Evolutionary conservation across 495 filamentous ascomycete species (phyloP).

Genomic region (Podospora conica): DNA sequence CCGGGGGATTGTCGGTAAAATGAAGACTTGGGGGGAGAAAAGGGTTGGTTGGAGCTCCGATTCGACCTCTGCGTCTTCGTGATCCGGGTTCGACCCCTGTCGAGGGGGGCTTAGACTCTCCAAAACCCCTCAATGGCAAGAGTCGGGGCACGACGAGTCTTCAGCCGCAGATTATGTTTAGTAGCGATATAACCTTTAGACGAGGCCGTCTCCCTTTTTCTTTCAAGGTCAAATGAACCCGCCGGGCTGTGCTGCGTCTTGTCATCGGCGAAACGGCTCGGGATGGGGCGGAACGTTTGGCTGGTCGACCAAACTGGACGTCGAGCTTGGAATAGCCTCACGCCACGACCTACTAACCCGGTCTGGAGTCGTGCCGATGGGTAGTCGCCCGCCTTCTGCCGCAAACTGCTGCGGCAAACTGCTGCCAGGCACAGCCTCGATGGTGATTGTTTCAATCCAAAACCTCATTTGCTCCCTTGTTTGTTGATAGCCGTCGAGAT

Average conservation of each 20-base stretch:
- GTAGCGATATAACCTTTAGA: conserved; percentile 8
- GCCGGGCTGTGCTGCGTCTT: conserved; percentile 4
- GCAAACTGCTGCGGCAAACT: not conserved
- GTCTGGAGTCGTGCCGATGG: not conserved
- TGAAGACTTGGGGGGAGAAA: not conserved
- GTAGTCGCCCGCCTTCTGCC: not conserved
- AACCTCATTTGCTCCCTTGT: not conserved
- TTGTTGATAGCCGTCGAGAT: not conserved
- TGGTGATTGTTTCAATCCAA: not conserved
- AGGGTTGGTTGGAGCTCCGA: not conserved
- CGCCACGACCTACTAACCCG: not conserved
- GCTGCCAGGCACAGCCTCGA: not conserved
- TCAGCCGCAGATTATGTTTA: conserved; percentile 22
- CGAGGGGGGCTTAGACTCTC: conserved; percentile 11
- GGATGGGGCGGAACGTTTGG: not conserved
- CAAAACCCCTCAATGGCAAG: not conserved
- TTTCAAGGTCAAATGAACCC: conserved; percentile 3
- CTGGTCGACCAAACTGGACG: not conserved
- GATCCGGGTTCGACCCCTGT: conserved; percentile 6
- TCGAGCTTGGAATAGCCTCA: conserved; percentile 13
- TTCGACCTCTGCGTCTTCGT: conserved; percentile 1
- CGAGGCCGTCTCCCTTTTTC: conserved; percentile 12
- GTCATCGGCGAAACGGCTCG: not conserved
- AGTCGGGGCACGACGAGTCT: conserved; percentile 5
- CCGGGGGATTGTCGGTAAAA: conserved; percentile 13